Conservation (phyloP, 2,329 filamentous ascomycete genomes). For the Fusarium dlaminii region DNA sequence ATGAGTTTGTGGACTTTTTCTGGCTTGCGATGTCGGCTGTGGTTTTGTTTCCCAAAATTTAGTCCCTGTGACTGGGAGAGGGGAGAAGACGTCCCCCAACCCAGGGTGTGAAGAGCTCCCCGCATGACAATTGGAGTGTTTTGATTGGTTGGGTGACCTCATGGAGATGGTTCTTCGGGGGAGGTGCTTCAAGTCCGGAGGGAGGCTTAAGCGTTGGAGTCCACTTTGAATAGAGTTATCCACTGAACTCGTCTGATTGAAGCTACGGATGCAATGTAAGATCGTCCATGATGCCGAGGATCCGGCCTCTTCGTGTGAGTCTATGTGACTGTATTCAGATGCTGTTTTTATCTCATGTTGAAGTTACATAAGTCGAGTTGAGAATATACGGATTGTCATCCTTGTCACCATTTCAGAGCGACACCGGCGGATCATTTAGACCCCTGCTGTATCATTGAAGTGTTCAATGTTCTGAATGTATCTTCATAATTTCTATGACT, state of each 20-base stretch:
- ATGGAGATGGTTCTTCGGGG: conserved; percentile 21
- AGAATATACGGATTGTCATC: not conserved
- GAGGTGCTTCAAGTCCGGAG: conserved; percentile 28
- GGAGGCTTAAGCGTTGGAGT: conserved; percentile 2
- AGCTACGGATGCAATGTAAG: not conserved
- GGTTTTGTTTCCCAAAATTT: conserved; percentile 32
- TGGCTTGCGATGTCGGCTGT: conserved; percentile 44
- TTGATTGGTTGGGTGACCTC: conserved; percentile 33
- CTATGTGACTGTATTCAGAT: not conserved
- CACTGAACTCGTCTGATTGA: conserved; percentile 6
- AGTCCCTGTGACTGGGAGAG: conserved; percentile 45
- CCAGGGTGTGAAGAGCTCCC: conserved; percentile 33
- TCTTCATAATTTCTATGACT: not conserved
- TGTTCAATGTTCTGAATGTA: not conserved
- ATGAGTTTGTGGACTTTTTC: conserved; percentile 31
- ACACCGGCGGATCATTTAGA: not conserved
- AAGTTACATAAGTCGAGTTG: accelerated
- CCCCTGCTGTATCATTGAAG: not conserved
- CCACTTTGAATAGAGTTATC: conserved; percentile 8
- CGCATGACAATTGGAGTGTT: conserved; percentile 41
- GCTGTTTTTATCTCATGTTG: too few species aligned
- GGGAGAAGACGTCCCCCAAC: not conserved
- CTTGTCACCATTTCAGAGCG: not conserved
- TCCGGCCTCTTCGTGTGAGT: not conserved
- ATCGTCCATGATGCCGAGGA: not conserved